Conservation (phyloP, 306 rosid genomes). For the Lithocarpus polystachyus region DNA sequence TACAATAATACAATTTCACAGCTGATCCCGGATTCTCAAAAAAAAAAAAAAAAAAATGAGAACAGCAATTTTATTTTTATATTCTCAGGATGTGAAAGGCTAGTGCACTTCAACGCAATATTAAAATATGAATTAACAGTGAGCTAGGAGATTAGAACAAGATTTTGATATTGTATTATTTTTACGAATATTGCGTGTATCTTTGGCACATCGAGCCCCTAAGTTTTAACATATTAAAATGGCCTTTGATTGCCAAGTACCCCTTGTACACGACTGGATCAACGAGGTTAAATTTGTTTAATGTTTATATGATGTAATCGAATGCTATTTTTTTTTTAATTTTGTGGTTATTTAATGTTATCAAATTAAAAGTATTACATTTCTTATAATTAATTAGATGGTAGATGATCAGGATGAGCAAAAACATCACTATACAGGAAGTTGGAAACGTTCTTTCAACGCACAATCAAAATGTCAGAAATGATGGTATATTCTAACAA, state of each 20-base stretch:
- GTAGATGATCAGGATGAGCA: neutral
- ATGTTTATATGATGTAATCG: no score
- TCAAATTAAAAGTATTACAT: neutral
- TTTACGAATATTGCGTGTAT: neutral
- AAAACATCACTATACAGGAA: neutral
- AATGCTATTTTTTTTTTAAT: neutral
- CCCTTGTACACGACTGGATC: neutral
- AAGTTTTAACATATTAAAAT: neutral
- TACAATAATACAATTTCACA: no score
- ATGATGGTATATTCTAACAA: no score
- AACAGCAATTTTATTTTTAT: no score
- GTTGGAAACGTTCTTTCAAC: neutral
- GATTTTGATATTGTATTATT: neutral
- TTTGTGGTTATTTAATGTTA: neutral
- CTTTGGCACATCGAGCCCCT: constrained; percentile 1
- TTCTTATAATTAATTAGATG: neutral
- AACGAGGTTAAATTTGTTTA: neutral
- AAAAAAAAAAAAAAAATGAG: no score
- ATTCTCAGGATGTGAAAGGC: no score
- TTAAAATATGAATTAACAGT: no score
- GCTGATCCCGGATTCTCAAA: no score
- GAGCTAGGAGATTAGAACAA: neutral
- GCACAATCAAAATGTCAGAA: neutral
- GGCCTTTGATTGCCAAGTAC: neutral
- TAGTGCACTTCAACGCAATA: no score